Evolutionary conservation across 345 rosid genomes (phyloP).

Genomic region (Ceriops zippeliana): DNA sequence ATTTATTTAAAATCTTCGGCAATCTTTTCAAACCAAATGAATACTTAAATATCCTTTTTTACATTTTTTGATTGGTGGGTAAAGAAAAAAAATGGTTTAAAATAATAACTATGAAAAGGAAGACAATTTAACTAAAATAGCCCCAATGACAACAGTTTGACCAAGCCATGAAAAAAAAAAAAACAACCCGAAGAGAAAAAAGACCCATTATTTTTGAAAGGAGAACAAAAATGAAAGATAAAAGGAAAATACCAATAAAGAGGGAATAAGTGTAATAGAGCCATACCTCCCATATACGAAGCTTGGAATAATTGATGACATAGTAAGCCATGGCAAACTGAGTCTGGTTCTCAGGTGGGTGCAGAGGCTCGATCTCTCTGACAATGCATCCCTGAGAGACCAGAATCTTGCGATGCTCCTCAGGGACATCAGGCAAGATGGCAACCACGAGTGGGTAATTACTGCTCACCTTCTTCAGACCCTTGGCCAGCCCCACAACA

Average conservation of each 20-base stretch:
- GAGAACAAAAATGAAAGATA: not conserved
- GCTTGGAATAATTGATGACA: conserved; percentile 82
- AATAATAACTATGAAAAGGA: too few species aligned
- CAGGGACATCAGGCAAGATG: conserved; percentile 76
- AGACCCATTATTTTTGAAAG: too few species aligned
- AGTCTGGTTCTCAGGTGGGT: conserved; percentile 67
- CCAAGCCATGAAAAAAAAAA: too few species aligned
- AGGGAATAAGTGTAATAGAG: not conserved
- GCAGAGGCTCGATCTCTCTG: conserved; percentile 60
- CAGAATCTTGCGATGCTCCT: conserved; percentile 60
- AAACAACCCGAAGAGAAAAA: too few species aligned
- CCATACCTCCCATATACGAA: conserved; percentile 82
- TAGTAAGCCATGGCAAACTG: conserved; percentile 75
- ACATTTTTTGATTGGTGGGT: too few species aligned
- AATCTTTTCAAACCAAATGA: not conserved
- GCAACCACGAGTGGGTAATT: conserved; percentile 74
- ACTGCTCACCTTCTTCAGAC: conserved; percentile 58
- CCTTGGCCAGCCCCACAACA: conserved; percentile 76
- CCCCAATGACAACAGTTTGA: too few species aligned
- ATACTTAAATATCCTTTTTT: not conserved
- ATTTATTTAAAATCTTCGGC: too few species aligned
- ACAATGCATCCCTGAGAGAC: conserved; percentile 63
- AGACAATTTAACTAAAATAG: too few species aligned
- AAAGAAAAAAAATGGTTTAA: too few species aligned
- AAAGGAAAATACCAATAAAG: not conserved